These are phyloP conservation scores for Boletus barrowsii DNA, from an alignment of 768 basidiomycete genomes.

Conservation along the genomic window DNA sequence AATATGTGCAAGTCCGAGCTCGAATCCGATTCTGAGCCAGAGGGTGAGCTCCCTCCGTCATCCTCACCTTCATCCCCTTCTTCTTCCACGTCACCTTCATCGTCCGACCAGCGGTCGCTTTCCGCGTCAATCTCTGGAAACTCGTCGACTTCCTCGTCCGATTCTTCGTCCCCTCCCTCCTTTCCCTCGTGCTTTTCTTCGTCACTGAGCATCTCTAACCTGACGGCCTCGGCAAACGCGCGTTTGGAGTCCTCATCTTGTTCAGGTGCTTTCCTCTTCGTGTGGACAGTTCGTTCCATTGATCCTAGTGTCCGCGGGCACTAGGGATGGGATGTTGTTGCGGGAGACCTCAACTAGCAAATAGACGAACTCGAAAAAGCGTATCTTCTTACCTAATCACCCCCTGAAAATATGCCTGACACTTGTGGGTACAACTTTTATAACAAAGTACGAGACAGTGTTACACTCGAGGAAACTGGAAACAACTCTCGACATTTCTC, in stretches of 20 bases:
- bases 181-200: conserved; percentile 49
- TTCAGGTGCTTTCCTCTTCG: conserved; percentile 58
- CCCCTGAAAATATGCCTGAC: background rate
- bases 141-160: conserved; percentile 62
- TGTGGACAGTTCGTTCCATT: conserved; percentile 36
- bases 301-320: conserved; percentile 32
- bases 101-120: conserved; percentile 40
- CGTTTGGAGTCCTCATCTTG: conserved; percentile 36
- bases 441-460: no score
- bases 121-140: conserved; percentile 67
- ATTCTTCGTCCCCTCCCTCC: conserved; percentile 35
- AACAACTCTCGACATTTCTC: no score
- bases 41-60: conserved; percentile 36
- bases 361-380: conserved; percentile 7
- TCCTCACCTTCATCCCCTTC: conserved; percentile 35
- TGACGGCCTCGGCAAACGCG: conserved; percentile 40
- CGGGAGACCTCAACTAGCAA: background rate
- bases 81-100: conserved; percentile 34
- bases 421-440: no score
- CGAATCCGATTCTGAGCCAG: conserved; percentile 30
- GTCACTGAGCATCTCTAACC: conserved; percentile 72
- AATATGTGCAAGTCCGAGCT: conserved; percentile 51
- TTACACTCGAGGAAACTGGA: no score
- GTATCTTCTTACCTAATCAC: conserved; percentile 16
- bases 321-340: background rate